Evolutionary conservation across 163 green algal species (phyloP).

Genomic region (Picocystis sp.): DNA sequence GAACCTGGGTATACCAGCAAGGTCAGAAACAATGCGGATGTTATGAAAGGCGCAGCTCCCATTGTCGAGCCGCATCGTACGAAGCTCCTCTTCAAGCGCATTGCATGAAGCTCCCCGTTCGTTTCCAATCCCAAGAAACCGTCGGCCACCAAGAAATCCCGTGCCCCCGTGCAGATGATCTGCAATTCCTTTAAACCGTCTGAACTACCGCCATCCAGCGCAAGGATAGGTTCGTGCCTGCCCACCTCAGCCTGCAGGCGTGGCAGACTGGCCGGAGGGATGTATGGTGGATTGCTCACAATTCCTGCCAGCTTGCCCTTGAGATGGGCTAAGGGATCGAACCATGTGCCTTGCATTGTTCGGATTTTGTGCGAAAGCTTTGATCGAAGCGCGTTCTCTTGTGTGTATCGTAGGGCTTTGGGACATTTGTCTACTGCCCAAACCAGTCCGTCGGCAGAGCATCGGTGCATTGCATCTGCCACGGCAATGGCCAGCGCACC

Average conservation of each 20-base stretch:
- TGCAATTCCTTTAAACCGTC: constrained; percentile 34
- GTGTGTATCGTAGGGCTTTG: constrained; percentile 29
- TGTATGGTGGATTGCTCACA: constrained; percentile 81
- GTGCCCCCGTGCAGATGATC: constrained; percentile 31
- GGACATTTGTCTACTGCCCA: constrained; percentile 48
- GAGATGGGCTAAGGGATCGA: constrained; percentile 27
- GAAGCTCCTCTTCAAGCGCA: too few species aligned
- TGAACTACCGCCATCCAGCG: constrained; percentile 47
- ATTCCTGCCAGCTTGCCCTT: constrained; percentile 41
- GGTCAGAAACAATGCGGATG: too few species aligned
- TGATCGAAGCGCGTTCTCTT: constrained; percentile 29
- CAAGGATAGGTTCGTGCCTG: constrained; percentile 43
- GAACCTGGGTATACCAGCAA: too few species aligned
- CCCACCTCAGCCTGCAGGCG: constrained; percentile 30
- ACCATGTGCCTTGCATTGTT: constrained; percentile 29
- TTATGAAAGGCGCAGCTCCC: too few species aligned
- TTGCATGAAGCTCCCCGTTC: too few species aligned
- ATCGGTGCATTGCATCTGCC: not conserved
- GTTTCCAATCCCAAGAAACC: constrained; percentile 51
- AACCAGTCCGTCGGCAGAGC: constrained; percentile 16
- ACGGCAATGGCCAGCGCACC: constrained; percentile 43
- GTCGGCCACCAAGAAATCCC: constrained; percentile 31
- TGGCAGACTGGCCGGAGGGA: constrained; percentile 32
- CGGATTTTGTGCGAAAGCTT: constrained; percentile 3
- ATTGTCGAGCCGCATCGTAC: too few species aligned